Base-by-base conservation (phyloP, 345 rosid species). In the Hirschfeldia incana region DNA sequence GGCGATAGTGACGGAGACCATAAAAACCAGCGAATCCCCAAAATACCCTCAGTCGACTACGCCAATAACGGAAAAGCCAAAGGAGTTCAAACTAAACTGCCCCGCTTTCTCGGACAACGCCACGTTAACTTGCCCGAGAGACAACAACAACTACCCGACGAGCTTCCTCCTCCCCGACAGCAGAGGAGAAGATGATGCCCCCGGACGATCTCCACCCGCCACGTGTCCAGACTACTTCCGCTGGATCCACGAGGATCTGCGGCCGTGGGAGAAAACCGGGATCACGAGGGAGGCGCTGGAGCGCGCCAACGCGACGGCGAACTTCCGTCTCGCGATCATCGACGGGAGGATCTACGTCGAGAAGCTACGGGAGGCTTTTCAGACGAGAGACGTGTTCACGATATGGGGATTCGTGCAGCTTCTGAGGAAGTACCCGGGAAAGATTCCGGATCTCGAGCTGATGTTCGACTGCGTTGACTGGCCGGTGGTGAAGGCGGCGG, bases 351-450 rank as follows among this genome's bases (percentile, higher is more conserved):
- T 85, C 0, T 94, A 92, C 80, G 44, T 92, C 82, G 89, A 90
- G 87, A 82, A 67, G 27, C 83, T 70, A 9, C 36, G 37, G 1
- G 80, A 71, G 58, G 79, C 91, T 5, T 94, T 87, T 72, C 97
- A 94, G 67, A 88, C 91, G 8, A 89, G 98, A 78, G 98, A 94
- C 63, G 83, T 84, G 70, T 94, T 90, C 78, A 89, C 97, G 8
- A 61, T 87, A n/a, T 92, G 98, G 98, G 98, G 98, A 5, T 86
- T 94, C 70, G 72, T 94, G n/a, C 98, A 94, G 88, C 79, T 94
- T 28, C 28, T 90, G 26, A 83, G 93, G 72, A 72, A 72, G 88
- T 94, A 88, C 72, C 97, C 97, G 1, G 97, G 97, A 0, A 81
- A 76, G 69, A 67, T 94, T 11, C 97, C 93, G 9, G 97, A 94